Base-by-base conservation (phyloP, 768 basidiomycete genomes). In the Mycena albidolilacea region DNA sequence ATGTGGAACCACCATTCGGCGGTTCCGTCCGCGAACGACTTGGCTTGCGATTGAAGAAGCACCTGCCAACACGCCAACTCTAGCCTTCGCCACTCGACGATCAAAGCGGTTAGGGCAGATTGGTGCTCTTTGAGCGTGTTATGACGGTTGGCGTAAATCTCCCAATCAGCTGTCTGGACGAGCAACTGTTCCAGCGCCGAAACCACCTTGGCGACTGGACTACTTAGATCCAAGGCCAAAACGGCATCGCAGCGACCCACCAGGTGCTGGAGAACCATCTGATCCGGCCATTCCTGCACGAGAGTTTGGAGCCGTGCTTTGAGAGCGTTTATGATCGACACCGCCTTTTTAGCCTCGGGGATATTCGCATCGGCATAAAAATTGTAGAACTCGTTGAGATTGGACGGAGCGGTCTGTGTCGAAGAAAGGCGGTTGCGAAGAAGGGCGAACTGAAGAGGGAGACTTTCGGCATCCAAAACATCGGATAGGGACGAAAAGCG, bases 191-290 rank as follows among this genome's bases (percentile, higher is more conserved):
- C 98, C 54, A 98, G 79, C 7, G 92, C 91, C 0, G 95, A 88
- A 41, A 99, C 86, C 14, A 97, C 82, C 78, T 92, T 94, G 7
- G 97, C 96, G 10, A 98, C 84, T 0, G 98, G 92, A 74, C 90
- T 91, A 46, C 87, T 84, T 21, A 94, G 82, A 61, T 88, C 84
- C 23, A 96, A 83, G 0, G 83, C 78, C 52, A 96, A 83, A 70
- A 96, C 87, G 9, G 85, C 80, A 50, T 92, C 87, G 77, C 93
- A 96, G 41, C 93, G 92, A 68, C 88, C 88, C 44, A 86, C 84
- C 44, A 99, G 87, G 79, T 97, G 92, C 38, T 93, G 94, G n/a
- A 98, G 86, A 10, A 98, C 95, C 93, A 97, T 96, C 80, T 99
- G 98, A 74, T 99, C 97, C 0, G 98, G 97, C 97, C 96, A 99